phyloP scores from a whole-genome alignment of 2,329 filamentous ascomycete genomes.

The Paraphoma sp. region DNA sequence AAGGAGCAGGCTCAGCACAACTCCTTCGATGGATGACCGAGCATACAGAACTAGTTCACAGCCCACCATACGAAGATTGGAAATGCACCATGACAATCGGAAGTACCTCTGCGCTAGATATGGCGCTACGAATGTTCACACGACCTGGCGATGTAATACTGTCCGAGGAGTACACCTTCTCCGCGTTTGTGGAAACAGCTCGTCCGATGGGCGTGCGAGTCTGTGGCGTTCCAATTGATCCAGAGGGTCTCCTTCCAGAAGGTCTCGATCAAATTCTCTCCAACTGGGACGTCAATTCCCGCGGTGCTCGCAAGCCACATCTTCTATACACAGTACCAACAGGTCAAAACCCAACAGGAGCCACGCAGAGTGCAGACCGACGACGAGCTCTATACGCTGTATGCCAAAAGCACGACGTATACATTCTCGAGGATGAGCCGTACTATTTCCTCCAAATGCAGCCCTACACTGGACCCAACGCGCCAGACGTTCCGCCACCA shows the following conservation, averaged over 20 bases:
- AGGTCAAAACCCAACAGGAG: constrained; percentile 90
- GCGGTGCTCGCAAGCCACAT: constrained; percentile 67
- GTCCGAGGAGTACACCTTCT: constrained; percentile 92
- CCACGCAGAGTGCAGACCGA: constrained; percentile 74
- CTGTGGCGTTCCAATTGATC: constrained; percentile 69
- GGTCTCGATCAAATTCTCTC: constrained; percentile 68
- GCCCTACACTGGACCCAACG: constrained; percentile 67
- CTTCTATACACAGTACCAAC: constrained; percentile 77
- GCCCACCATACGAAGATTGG: constrained; percentile 92
- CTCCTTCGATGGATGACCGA: constrained; percentile 90
- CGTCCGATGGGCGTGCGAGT: constrained; percentile 67
- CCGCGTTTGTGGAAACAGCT: constrained; percentile 73
- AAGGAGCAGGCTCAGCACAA: constrained; percentile 84
- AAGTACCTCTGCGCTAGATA: constrained; percentile 85
- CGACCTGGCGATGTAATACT: constrained; percentile 77
- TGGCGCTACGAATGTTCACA: constrained; percentile 82
- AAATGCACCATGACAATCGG: constrained; percentile 81
- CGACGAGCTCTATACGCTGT: constrained; percentile 77
- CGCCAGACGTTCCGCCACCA: constrained; percentile 62
- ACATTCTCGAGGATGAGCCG: constrained; percentile 90
- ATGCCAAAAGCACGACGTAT: constrained; percentile 82
- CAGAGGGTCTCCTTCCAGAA: constrained; percentile 67
- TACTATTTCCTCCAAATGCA: constrained; percentile 95
- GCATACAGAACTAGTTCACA: constrained; percentile 90
- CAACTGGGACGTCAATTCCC: constrained; percentile 66